Evolutionary conservation across 306 rosid genomes (phyloP), one percentile per base, ranked within the genome.

Genomic region (Castanea mollissima): DNA sequence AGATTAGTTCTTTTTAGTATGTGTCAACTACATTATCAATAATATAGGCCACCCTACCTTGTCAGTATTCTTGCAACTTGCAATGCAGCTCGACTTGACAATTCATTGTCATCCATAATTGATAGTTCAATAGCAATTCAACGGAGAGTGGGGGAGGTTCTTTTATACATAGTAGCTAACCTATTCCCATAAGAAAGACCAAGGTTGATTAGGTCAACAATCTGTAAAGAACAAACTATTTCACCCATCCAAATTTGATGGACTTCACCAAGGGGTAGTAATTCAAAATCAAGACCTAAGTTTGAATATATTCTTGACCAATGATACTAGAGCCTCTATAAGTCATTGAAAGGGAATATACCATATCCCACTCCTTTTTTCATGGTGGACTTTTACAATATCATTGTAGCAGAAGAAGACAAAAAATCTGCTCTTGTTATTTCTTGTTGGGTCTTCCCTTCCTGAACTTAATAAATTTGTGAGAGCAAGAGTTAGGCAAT

Each of bases 1-100:
- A 55, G 72, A 76, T 75, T 76, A 38, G 31, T 31, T 51, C 4
- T 41, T 35, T 10, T 19, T 18, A 34, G 52, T n/a, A 16, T 1
- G n/a, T 21, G 60, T 74, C 78, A 56, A 31, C 25, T 77, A 56
- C 55, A 82, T 73, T 20, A 65, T 41, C 71, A 69, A 55, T 13
- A 19, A 46, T 62, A 20, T 71, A 15, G 73, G 75, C 9, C 23
- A 15, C 69, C 69, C 38, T 25, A 1, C 15, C 18, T 77, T 27
- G 80, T 51, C 72, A 56, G 65, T 18, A 34, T 60, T 81, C 73
- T 49, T 16, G 81, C 81, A 82, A 82, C 52, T 82, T 76, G 85
- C 81, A 23, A 27, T 62, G 52, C 69, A 15, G 59, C 64, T 54
- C 80, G 16, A 69, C 68, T 27, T 69, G 75, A 49, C 63, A 29